Evolutionary conservation across 805 yeast species (phyloP).

Genomic region (Cyberlindnera xishuangbannaensis): DNA sequence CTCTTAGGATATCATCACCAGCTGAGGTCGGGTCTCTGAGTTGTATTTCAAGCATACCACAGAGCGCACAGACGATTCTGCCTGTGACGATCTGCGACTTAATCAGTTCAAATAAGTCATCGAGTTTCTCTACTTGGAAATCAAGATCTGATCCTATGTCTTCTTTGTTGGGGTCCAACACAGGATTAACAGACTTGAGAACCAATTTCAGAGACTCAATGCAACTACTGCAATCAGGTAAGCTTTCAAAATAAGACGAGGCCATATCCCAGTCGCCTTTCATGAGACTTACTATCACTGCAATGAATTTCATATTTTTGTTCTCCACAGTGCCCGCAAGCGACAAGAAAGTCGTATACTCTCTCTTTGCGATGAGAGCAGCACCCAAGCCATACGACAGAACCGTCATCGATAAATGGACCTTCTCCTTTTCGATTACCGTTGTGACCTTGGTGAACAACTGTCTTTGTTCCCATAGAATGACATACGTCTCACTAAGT

Average conservation of each 20-base stretch:
- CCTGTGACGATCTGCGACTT: conserved; percentile 28
- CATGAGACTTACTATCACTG: conserved; percentile 19
- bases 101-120: conserved; percentile 22
- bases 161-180: conserved; percentile 17
- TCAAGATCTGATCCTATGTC: conserved; percentile 5
- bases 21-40: conserved; percentile 7
- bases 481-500: conserved; percentile 12
- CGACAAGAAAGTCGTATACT: conserved; percentile 23
- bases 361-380: conserved; percentile 25
- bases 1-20: conserved; percentile 15
- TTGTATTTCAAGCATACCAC: conserved; percentile 28
- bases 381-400: conserved; percentile 21
- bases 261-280: conserved; percentile 21
- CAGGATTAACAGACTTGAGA: conserved; percentile 18
- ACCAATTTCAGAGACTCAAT: conserved; percentile 11
- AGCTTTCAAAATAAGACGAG: conserved; percentile 4
- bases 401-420: conserved; percentile 5
- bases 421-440: not conserved
- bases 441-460: not conserved
- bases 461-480: conserved; percentile 15
- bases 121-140: conserved; percentile 12
- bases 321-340: conserved; percentile 17
- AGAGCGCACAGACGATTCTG: conserved; percentile 30
- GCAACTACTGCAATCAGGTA: conserved; percentile 2
- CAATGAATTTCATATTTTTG: conserved; percentile 11